Evolutionary conservation across 2,329 filamentous ascomycete species (phyloP), one percentile per base, ranked within the genome.

Genomic region (Orbilia quercus): DNA sequence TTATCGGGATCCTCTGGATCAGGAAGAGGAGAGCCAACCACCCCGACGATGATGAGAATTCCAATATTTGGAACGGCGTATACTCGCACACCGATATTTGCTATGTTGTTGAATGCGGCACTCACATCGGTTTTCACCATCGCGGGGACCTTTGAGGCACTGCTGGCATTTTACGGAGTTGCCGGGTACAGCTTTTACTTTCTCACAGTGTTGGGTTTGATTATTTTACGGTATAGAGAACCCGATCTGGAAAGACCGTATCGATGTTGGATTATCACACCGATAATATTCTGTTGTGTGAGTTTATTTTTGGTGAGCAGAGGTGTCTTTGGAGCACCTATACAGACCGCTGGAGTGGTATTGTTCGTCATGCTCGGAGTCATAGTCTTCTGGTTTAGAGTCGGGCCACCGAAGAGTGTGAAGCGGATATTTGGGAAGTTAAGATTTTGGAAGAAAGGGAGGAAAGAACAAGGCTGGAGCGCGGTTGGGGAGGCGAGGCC

Each of bases 131-230:
- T 85, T 1, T 99, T 98, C 82, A 88, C 96, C 74, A 79, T 90
- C 1, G 88, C 96, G 3, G 95, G 95, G 92, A 96, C 80, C 98
- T 99, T 79, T 85, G 57, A 88, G 58, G 96, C 94, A 0, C 86
- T 99, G 1, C 86, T 98, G 66, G 98, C 95, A 0, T 99, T 99
- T 80, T 98, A 98, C 82, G 95, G 95, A 65, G 95, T 99, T 11
- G 95, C 95, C 0, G 93, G 93, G 12, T 99, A 99, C 80, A 91
- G 91, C 0, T 99, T 99, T 80, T 99, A 99, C 82, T 99, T 99
- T 81, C 83, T 96, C 64, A 96, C 94, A 0, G 95, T 99, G 0
- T 86, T 99, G 0, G 95, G 95, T 0, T 85, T 99, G 53, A 97
- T 99, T 75, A 87, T 99, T 58, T 84, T 99, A 74, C 86, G 95